Base-by-base conservation (phyloP, 106 monocot genomes). In the Dactylorhiza incarnata region DNA sequence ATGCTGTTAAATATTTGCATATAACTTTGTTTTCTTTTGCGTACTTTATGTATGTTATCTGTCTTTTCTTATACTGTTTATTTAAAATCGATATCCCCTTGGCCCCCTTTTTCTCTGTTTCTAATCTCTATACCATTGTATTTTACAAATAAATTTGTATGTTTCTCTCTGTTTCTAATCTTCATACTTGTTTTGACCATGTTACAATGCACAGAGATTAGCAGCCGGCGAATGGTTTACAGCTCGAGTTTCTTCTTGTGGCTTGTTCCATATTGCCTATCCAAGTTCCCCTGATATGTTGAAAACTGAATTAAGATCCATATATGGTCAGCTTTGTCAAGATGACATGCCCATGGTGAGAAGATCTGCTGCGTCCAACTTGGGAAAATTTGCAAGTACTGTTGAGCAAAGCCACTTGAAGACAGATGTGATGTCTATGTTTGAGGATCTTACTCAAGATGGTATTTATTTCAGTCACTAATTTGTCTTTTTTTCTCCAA, bases 271-370 rank as follows among this genome's bases (percentile, higher is more conserved):
- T 79, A 89, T 95, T 77, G 91, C 94, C 52, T 95, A 95, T 79
- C 87, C 91, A 76, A 89, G 89, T 84, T 91, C 94, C 48, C 58
- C 91, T 48, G 94, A 95, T 16, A 76, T 82, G 10, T 71, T 89
- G 81, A 95, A 95, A 74, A 73, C 89, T 69, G 94, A 95, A 70
- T 73, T 95, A 23, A 89, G 94, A 72, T 80, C 89, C 13, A 87
- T 81, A 45, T 95, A 95, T 84, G 83, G 85, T 65, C 91, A 89
- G 74, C 72, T 95, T 17, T 95, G 94, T 68, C 94, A 95, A 85
- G 94, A 95, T 78, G 94, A 95, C 81, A 95, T 95, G 94, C 94
- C 94, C 70, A 95, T 95, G 94, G 94, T 95, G 25, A 85, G 94
- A 84, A 82, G 94, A 73, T 91, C 94, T 75, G 94, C 94, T 51